These are phyloP conservation scores for Mortierella hygrophila DNA, from an alignment of 192 early-diverging fungal species.

Conservation along the genomic window DNA sequence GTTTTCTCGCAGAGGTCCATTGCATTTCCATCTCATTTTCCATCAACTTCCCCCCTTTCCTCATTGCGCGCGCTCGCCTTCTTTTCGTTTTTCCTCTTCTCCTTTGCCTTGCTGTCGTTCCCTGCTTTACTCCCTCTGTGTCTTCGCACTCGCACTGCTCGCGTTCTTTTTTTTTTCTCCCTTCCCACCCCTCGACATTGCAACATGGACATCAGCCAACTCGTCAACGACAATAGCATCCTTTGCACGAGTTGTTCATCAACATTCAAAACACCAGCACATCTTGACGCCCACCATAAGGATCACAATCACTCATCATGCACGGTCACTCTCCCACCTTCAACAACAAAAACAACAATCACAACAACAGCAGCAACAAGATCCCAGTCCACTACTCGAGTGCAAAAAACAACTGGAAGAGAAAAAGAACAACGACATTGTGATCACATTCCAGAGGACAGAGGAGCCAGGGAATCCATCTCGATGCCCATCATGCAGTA, in stretches of 20 bases:
- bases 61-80: too few species aligned
- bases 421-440: conserved; percentile 2
- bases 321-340: not conserved
- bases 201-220: not conserved
- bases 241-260: not conserved
- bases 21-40: too few species aligned
- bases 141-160: conserved; percentile 1
- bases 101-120: too few species aligned
- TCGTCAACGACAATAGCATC: not conserved
- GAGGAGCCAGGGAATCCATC: not conserved
- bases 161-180: not conserved
- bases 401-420: not conserved
- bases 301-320: not conserved
- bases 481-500: not conserved
- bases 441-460: conserved; percentile 3
- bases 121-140: not conserved
- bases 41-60: not conserved
- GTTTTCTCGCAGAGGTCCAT: too few species aligned
- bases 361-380: not conserved
- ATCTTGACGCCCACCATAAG: not conserved
- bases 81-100: too few species aligned
- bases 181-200: not conserved
- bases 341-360: not conserved
- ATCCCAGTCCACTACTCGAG: not conserved
- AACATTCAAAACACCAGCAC: not conserved